Evolutionary conservation across 2,329 filamentous ascomycete genomes (phyloP).

Genomic region (Phoma sp.): DNA sequence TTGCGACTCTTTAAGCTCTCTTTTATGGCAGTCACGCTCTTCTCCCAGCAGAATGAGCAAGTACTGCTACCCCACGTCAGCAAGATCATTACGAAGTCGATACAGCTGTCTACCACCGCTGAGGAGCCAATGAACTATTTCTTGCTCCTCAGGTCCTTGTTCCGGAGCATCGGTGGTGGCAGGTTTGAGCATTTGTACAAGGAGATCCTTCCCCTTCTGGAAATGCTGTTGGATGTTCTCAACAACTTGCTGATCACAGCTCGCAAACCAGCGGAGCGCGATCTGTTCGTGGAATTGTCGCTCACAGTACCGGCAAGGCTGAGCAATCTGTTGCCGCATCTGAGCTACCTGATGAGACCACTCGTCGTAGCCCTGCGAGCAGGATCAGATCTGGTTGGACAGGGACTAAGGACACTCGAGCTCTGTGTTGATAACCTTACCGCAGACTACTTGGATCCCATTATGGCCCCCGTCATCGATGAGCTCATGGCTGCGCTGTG

Average conservation of each 20-base stretch:
- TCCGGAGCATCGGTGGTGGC: conserved; percentile 94
- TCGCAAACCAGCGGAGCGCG: conserved; percentile 86
- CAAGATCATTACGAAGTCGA: conserved; percentile 96
- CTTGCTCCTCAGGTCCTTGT: conserved; percentile 86
- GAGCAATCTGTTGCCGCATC: conserved; percentile 91
- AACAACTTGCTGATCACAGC: conserved; percentile 94
- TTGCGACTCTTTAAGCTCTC: conserved; percentile 95
- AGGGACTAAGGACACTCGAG: conserved; percentile 90
- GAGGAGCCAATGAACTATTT: conserved; percentile 99
- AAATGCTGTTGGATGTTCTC: conserved; percentile 96
- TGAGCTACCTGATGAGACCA: conserved; percentile 96
- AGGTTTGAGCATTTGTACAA: conserved; percentile 99
- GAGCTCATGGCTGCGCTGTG: conserved; percentile 98
- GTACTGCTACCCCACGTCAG: conserved; percentile 95
- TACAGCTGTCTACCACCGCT: conserved; percentile 92
- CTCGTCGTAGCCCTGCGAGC: conserved; percentile 94
- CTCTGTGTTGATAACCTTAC: conserved; percentile 98
- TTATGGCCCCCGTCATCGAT: conserved; percentile 99
- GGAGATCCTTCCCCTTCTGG: conserved; percentile 91
- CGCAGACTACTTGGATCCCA: conserved; percentile 95
- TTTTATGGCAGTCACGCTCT: conserved; percentile 98
- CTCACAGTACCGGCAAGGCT: conserved; percentile 93
- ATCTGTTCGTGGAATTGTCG: conserved; percentile 96
- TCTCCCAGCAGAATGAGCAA: conserved; percentile 92
- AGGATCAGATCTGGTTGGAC: conserved; percentile 91